Evolutionary conservation across 306 rosid genomes (phyloP), one percentile per base, ranked within the genome.

Genomic region (Crotalaria pallida): DNA sequence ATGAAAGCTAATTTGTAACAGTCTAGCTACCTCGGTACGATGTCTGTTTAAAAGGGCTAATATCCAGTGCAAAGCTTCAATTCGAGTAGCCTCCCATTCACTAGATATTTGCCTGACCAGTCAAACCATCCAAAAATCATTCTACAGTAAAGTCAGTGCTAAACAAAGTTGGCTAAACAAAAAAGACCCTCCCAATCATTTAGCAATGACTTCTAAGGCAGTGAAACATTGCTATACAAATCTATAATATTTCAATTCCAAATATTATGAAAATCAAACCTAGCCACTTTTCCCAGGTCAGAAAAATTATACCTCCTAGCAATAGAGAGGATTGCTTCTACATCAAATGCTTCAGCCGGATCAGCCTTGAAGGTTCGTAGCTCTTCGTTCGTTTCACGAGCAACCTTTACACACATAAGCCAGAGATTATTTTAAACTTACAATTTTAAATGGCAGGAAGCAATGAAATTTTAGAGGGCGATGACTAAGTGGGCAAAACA

Each of bases 341-440:
- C 88, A 21, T 95, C 87, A 77, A 95, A 95, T 3, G 87, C 92
- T 82, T 91, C 99, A 71, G 92, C 75, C 72, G 92, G 96, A 86
- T 84, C 85, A 26, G 88, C 97, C 80, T 78, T 82, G 68, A 87
- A 74, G 52, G 86, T 82, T n/a, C 89, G 96, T 71, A 95, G 96
- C 83, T 89, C 99, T 80, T 95, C 96, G 64, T 95, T 95, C 58
- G 97, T 95, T 87, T 95, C 97, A 44, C 96, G 86, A 75, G 99
- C 97, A 86, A 95, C 96, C 99, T 95, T 58, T n/a, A n/a, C n/a
- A 61, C 31, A 58, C 63, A 79, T n/a, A 61, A 71, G 59, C 18
- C 55, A 48, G 10, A 65, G 66, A 29, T 67, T 65, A 44, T 52
- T 59, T 65, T 66, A 71, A 65, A 63, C 7, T 65, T 59, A 11